Evolutionary conservation across 768 basidiomycete species (phyloP).

Genomic region (Tulasnella sp.): DNA sequence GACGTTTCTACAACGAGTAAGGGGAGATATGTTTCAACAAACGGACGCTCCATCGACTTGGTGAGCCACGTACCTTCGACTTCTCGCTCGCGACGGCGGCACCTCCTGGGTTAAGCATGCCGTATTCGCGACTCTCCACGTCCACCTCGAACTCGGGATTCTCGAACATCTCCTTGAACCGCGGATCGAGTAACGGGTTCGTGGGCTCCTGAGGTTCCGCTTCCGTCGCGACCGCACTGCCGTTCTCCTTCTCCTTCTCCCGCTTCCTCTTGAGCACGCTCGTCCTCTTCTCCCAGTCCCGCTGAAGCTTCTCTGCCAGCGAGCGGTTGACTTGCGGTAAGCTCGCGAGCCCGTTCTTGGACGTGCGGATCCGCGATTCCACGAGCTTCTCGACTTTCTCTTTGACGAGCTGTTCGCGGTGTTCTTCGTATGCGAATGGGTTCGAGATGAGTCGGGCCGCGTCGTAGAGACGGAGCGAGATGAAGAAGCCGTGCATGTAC

Average conservation of each 20-base stretch:
- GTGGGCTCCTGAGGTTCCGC: conserved; percentile 20
- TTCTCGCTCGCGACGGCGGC: conserved; percentile 37
- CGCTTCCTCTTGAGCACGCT: conserved; percentile 12
- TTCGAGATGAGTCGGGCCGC: conserved; percentile 92
- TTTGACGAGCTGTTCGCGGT: conserved; percentile 76
- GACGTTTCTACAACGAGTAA: conserved; percentile 24
- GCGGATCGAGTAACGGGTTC: conserved; percentile 63
- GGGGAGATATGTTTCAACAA: not conserved
- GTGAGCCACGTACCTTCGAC: not conserved
- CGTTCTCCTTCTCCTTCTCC: conserved; percentile 25
- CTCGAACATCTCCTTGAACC: conserved; percentile 84
- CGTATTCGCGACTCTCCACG: conserved; percentile 75
- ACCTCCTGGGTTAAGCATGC: conserved; percentile 84
- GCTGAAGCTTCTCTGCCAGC: conserved; percentile 68
- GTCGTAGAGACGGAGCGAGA: conserved; percentile 91
- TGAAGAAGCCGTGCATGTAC: conserved; percentile 99
- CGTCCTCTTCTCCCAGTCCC: conserved; percentile 22
- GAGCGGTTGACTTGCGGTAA: conserved; percentile 68
- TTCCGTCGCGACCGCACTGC: conserved; percentile 22
- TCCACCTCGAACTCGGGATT: conserved; percentile 89
- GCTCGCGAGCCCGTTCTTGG: conserved; percentile 38
- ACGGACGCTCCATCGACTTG: not conserved
- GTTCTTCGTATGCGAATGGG: conserved; percentile 90
- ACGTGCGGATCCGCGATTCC: conserved; percentile 80
- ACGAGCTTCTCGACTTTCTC: conserved; percentile 90